These are phyloP conservation scores for Pichia deserticola DNA, from an alignment of 805 yeast genomes.

Conservation along the genomic window DNA sequence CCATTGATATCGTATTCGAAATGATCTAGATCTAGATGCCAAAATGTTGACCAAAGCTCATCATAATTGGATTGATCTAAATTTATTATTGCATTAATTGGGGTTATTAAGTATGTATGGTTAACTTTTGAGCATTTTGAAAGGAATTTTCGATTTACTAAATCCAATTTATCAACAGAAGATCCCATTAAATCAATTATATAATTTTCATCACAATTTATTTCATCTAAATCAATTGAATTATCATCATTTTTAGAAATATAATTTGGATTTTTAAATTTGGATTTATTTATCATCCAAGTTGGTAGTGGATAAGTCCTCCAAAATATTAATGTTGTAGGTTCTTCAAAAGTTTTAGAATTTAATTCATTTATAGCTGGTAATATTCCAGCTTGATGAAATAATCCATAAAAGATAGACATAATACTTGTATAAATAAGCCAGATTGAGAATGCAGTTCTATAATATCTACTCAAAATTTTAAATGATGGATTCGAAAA, in stretches of 20 bases:
- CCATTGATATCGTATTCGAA: conserved; percentile 43
- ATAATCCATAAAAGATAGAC: conserved; percentile 63
- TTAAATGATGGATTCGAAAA: conserved; percentile 10
- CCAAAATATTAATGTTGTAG: conserved; percentile 66
- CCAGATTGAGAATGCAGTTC: conserved; percentile 40
- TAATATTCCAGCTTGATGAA: conserved; percentile 88
- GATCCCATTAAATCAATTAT: conserved; percentile 39
- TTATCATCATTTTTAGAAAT: conserved; percentile 20
- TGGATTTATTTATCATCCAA: conserved; percentile 43
- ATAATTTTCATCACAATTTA: neutral
- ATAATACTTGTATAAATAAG: conserved; percentile 53
- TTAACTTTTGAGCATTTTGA: neutral
- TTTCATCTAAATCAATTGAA: neutral
- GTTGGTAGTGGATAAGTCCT: conserved; percentile 90
- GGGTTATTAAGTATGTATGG: conserved; percentile 20
- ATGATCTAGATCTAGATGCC: conserved; percentile 71
- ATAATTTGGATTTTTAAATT: neutral
- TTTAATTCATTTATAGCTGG: conserved; percentile 46
- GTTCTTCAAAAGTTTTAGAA: conserved; percentile 5
- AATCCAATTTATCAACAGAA: neutral
- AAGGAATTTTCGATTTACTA: neutral
- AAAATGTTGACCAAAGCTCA: conserved; percentile 29
- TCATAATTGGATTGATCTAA: neutral
- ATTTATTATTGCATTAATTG: conserved; percentile 21
- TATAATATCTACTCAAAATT: conserved; percentile 7